phyloP scores from a whole-genome alignment of 306 rosid species.

The Trifolium repens region DNA sequence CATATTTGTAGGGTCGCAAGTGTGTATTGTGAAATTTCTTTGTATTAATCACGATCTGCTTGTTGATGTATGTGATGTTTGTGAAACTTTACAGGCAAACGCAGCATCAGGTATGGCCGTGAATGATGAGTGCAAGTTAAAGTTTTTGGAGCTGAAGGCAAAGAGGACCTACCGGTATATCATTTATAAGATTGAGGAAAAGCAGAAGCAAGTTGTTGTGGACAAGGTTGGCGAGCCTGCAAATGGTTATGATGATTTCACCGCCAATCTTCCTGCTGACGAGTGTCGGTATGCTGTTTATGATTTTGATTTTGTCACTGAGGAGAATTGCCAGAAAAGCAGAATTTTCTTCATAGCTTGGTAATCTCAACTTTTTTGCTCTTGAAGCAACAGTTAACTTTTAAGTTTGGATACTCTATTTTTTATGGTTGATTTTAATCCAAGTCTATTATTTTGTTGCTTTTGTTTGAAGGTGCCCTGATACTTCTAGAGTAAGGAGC shows the following conservation, averaged over 20 bases:
- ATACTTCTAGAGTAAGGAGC: slow-evolving; percentile 78
- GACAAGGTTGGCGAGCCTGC: slow-evolving; percentile 82
- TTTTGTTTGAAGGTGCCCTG: slow-evolving; percentile 76
- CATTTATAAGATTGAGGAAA: slow-evolving; percentile 81
- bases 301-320: slow-evolving; percentile 81
- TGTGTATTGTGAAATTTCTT: not conserved
- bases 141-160: slow-evolving; percentile 78
- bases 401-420: not conserved
- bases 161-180: slow-evolving; percentile 79
- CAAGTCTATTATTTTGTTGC: slow-evolving; percentile 6
- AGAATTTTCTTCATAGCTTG: slow-evolving; percentile 82
- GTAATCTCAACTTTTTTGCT: slow-evolving; percentile 45
- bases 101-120: slow-evolving; percentile 87
- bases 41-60: not conserved
- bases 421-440: not conserved
- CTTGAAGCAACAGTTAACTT: slow-evolving; percentile 29
- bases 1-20: slow-evolving; percentile 6
- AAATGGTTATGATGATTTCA: slow-evolving; percentile 67
- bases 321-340: slow-evolving; percentile 79
- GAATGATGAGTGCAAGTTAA: slow-evolving; percentile 80
- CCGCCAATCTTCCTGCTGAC: slow-evolving; percentile 75
- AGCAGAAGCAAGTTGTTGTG: slow-evolving; percentile 84
- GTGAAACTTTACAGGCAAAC: slow-evolving; percentile 61
- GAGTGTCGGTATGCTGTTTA: slow-evolving; percentile 89
- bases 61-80: slow-evolving; percentile 7